Percentiles rank a stretch among this genome's conserved stretches.
Evolutionary conservation across 306 rosid species (phyloP).

Genomic region (Luffa acutangula): DNA sequence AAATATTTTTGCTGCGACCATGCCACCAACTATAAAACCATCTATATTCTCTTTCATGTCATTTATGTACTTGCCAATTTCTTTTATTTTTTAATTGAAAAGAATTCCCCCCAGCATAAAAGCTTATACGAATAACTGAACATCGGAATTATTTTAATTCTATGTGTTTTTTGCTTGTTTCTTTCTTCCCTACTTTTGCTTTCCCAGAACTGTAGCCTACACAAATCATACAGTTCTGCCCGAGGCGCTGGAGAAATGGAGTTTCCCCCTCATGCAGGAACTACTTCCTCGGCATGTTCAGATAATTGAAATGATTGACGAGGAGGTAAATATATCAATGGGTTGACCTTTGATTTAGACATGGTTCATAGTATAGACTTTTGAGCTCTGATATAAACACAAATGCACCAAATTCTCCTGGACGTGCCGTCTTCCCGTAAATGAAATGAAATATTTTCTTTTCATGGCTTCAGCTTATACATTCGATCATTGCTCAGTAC

Average conservation of each 20-base stretch:
- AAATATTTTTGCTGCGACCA: neutral
- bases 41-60: neutral
- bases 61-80: neutral
- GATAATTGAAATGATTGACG: slow-evolving; percentile 76
- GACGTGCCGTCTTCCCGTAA: neutral
- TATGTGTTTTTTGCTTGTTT: slow-evolving; percentile 1
- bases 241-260: slow-evolving; percentile 97
- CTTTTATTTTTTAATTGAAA: neutral
- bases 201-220: slow-evolving; percentile 82
- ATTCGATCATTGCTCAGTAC: slow-evolving; percentile 51
- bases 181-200: neutral
- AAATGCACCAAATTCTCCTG: neutral
- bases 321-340: slow-evolving; percentile 42
- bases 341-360: neutral
- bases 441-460: slow-evolving; percentile 4
- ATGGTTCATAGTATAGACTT: neutral
- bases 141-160: slow-evolving; percentile 5
- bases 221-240: slow-evolving; percentile 97
- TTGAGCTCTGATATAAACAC: neutral
- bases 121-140: neutral
- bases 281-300: slow-evolving; percentile 91
- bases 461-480: slow-evolving; percentile 50
- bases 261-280: slow-evolving; percentile 74
- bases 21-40: neutral
- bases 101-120: neutral